A percentile compares a stretch with the other conserved stretches of the same genome.
Conservation (phyloP, 208 protist species). For the Leishmania lainsoni region DNA sequence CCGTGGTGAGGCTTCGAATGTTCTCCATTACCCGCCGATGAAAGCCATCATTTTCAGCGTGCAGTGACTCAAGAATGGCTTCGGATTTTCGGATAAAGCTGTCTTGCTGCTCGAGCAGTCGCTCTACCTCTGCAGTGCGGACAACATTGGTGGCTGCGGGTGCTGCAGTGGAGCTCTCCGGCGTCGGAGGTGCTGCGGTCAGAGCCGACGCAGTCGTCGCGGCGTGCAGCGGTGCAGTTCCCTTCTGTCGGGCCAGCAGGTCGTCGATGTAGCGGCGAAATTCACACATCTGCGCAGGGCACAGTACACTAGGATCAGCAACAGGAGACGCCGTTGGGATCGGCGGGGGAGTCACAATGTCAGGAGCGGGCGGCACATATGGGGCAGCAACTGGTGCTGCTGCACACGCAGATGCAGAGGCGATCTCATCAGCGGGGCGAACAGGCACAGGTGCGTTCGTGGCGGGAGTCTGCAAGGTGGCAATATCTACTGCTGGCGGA, state of each 20-base stretch:
- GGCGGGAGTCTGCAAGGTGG: slow-evolving; percentile 4
- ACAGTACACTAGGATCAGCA: slow-evolving; percentile 17
- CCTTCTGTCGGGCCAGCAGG: slow-evolving; percentile 38
- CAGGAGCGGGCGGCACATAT: slow-evolving; percentile 6
- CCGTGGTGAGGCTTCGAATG: slow-evolving; percentile 21
- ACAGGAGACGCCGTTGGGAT: neutral
- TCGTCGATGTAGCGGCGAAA: slow-evolving; percentile 73
- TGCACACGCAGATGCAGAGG: neutral
- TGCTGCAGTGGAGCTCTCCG: neutral
- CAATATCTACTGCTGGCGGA: slow-evolving; percentile 22
- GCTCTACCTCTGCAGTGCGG: slow-evolving; percentile 14
- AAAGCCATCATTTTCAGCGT: slow-evolving; percentile 54
- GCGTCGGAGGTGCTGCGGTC: neutral
- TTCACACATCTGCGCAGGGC: slow-evolving; percentile 41
- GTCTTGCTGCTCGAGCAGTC: slow-evolving; percentile 44
- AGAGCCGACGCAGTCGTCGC: neutral
- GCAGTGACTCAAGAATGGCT: slow-evolving; percentile 38
- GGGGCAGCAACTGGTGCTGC: slow-evolving; percentile 3
- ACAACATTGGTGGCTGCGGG: neutral
- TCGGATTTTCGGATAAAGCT: slow-evolving; percentile 54
- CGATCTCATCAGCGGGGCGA: neutral
- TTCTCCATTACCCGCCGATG: slow-evolving; percentile 49
- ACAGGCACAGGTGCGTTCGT: neutral
- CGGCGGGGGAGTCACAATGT: slow-evolving; percentile 3
- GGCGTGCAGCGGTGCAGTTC: slow-evolving; percentile 9